These are phyloP conservation scores for Neonectria neomacrospora DNA, from an alignment of 2,329 filamentous ascomycete species.

Conservation along the genomic window DNA sequence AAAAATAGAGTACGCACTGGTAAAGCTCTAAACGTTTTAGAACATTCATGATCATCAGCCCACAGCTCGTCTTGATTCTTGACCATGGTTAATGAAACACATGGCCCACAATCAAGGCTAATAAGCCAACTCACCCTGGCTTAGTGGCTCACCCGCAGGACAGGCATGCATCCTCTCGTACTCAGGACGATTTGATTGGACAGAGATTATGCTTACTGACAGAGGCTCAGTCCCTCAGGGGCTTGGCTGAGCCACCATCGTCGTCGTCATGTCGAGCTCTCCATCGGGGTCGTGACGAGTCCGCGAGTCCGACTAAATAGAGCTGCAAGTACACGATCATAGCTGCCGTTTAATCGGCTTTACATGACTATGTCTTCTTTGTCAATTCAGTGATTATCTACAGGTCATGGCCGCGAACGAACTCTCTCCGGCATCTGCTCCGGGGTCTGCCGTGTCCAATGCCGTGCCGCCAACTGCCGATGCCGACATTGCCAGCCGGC, in stretches of 20 bases:
- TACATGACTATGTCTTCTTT: background rate
- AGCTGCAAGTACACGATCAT: background rate
- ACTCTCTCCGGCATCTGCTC: background rate
- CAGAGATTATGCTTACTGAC: background rate
- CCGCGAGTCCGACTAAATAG: background rate
- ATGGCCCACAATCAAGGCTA: background rate
- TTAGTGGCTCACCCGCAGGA: background rate
- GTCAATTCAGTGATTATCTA: no score
- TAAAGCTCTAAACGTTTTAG: background rate
- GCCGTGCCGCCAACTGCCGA: background rate
- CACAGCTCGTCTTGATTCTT: background rate
- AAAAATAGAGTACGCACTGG: no score
- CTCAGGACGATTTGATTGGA: background rate
- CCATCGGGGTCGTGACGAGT: background rate
- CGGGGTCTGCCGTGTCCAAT: background rate
- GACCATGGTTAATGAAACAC: background rate
- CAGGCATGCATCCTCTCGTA: background rate
- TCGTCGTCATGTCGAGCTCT: background rate
- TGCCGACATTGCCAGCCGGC: background rate
- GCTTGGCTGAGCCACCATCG: constrained; percentile 4
- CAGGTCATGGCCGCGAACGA: background rate
- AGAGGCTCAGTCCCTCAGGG: no score
- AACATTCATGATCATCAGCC: background rate
- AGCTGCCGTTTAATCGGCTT: background rate
- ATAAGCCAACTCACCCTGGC: background rate